phyloP scores from a whole-genome alignment of 1,139 yeast genomes.

The Keqinozyma sinolaborantium region DNA sequence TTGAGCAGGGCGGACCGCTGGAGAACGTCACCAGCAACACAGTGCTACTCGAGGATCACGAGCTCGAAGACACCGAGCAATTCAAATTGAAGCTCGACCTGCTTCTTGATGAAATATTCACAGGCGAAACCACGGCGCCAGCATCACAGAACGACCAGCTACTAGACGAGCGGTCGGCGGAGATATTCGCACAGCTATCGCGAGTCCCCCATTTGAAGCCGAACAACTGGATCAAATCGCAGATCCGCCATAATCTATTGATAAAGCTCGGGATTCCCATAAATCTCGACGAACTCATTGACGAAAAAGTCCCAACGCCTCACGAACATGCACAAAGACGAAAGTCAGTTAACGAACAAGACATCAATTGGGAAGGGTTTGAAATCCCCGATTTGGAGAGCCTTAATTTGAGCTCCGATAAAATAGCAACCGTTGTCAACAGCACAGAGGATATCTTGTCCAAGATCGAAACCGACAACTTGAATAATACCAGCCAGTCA shows the following conservation, averaged over 20 bases:
- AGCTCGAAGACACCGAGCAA: constrained; percentile 10
- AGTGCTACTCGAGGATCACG: constrained; percentile 11
- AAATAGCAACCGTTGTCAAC: constrained; percentile 14
- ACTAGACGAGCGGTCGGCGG: constrained; percentile 23
- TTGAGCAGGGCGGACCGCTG: background rate
- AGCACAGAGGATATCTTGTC: constrained; percentile 26
- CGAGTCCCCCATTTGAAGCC: constrained; percentile 44
- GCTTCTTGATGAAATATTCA: constrained; percentile 20
- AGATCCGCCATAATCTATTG: constrained; percentile 53
- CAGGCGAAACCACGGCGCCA: constrained; percentile 3
- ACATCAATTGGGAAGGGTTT: constrained; percentile 31
- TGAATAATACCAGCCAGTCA: constrained; percentile 29
- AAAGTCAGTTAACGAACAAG: constrained; percentile 24
- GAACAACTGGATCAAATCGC: constrained; percentile 57
- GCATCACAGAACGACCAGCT: constrained; percentile 7
- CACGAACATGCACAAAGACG: constrained; percentile 9
- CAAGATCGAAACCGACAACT: constrained; percentile 31
- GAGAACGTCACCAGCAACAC: constrained; percentile 1
- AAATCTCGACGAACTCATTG: constrained; percentile 12
- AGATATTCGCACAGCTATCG: constrained; percentile 32
- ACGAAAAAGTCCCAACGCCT: constrained; percentile 5
- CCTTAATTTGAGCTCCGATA: constrained; percentile 19
- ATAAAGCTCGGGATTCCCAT: constrained; percentile 24
- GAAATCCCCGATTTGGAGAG: constrained; percentile 22
- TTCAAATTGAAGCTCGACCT: constrained; percentile 14